Conservation (phyloP, 352 stramenopile genomes). For the Globisporangium cystogenes region DNA sequence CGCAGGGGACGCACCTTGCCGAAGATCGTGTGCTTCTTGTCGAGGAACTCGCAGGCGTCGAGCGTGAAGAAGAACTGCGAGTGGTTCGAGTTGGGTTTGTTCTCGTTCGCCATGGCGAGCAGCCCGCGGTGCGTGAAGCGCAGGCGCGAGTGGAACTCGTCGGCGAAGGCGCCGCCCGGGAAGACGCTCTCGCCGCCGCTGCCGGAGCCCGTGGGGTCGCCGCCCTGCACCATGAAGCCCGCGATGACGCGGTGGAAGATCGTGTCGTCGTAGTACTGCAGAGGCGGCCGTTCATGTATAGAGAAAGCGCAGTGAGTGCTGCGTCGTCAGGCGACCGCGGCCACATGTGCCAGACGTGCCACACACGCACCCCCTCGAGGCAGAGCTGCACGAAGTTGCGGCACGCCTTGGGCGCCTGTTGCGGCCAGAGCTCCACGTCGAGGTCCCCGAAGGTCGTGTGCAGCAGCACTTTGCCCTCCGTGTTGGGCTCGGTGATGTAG, state of each 20-base stretch:
- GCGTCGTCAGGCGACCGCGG: too few relatives aligned
- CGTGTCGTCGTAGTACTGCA: conserved; percentile 94
- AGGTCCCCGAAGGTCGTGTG: conserved; percentile 97
- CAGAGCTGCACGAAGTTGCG: conserved; percentile 93
- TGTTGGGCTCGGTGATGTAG: conserved; percentile 96
- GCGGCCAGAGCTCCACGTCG: conserved; percentile 96
- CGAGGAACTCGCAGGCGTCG: conserved; percentile 91
- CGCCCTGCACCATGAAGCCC: conserved; percentile 95
- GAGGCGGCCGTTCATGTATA: conserved; percentile 6
- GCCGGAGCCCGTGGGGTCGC: conserved; percentile 87
- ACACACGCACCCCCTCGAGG: conserved; percentile 61
- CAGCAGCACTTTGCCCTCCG: conserved; percentile 94
- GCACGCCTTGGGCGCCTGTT: conserved; percentile 94
- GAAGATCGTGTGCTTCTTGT: conserved; percentile 95
- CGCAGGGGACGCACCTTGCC: conserved; percentile 49
- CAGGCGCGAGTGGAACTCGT: conserved; percentile 93
- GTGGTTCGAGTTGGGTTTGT: conserved; percentile 83
- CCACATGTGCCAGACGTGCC: too few relatives aligned
- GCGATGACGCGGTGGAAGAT: conserved; percentile 95
- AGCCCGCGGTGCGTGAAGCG: conserved; percentile 96
- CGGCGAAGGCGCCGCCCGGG: conserved; percentile 59
- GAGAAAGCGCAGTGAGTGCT: too few relatives aligned
- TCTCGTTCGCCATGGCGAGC: conserved; percentile 92
- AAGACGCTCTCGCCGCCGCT: conserved; percentile 81
- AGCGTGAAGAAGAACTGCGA: conserved; percentile 99